Evolutionary conservation across 768 basidiomycete species (phyloP).

Genomic region (Boletus eberwhitei): DNA sequence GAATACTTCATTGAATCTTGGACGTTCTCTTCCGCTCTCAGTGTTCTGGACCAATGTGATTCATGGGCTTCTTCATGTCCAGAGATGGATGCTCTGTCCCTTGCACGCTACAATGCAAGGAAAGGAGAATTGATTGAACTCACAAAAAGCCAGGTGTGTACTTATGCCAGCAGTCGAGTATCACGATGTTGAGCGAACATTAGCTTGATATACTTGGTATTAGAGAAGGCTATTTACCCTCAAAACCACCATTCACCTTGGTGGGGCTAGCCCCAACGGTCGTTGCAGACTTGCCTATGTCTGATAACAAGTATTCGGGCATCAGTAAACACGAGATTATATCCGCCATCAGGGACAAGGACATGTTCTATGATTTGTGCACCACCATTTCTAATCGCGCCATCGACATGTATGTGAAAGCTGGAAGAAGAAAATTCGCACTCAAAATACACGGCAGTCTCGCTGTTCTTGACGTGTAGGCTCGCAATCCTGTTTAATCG

Average conservation of each 20-base stretch:
- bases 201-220: constrained; percentile 89
- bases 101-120: constrained; percentile 61
- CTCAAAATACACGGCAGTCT: constrained; percentile 81
- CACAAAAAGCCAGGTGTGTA: constrained; percentile 76
- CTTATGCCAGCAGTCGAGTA: neutral
- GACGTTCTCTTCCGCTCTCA: constrained; percentile 88
- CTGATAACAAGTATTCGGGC: constrained; percentile 24
- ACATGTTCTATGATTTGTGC: constrained; percentile 78
- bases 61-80: constrained; percentile 53
- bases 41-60: constrained; percentile 77
- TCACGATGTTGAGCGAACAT: constrained; percentile 1
- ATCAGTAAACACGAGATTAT: constrained; percentile 65
- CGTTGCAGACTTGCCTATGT: constrained; percentile 11
- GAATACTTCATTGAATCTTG: constrained; percentile 86
- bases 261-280: constrained; percentile 28
- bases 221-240: constrained; percentile 65
- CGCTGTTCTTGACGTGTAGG: constrained; percentile 88
- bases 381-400: constrained; percentile 71
- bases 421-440: constrained; percentile 83
- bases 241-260: constrained; percentile 67
- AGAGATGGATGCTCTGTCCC: constrained; percentile 44
- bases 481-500: constrained; percentile 9
- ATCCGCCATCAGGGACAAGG: constrained; percentile 49
- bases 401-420: constrained; percentile 79
- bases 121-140: constrained; percentile 90